Base-by-base conservation (phyloP, 345 rosid genomes). In the Carallia pectinifolia region DNA sequence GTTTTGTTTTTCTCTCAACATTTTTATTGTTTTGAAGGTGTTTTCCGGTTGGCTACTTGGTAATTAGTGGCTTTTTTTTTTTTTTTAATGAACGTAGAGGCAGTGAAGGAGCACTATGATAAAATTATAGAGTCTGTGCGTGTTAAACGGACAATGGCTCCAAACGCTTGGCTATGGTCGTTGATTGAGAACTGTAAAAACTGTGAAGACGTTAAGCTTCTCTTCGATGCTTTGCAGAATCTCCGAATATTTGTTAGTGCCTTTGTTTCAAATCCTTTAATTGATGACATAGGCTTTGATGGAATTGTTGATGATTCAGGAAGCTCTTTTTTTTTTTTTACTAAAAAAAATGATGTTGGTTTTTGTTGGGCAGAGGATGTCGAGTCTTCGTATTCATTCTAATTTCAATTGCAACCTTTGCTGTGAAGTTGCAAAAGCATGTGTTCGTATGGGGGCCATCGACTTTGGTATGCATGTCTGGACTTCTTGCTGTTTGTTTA, bases 141-240 rank as follows among this genome's bases (percentile, higher is more conserved):
- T 72, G 78, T 66, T 9, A 89, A 82, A 79, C 76, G 87, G 59
- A 80, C 97, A 5, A 88, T 87, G 96, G 73, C 96, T 15, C 97
- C 95, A 0, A 93, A 93, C 65, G 85, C 93, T 62, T 93, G 93
- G 93, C 33, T 85, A 65, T 89, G 97, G 94, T 85, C 91, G 4
- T 64, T 93, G 88, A 84, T 93, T 67, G 85, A 65, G 55, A 89
- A 77, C 44, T 93, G 98, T 75, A 79, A 81, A 67, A 89, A 59
- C 67, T 76, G 16, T 0, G 92, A 89, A 54, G 98, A 93, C 79
- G 77, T 91, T 71, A 74, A 79, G 76, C 94, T 88, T 80, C 86
- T 93, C 7, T 91, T 93, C 36, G 79, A 83, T 17, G 72, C 76
- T 69, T 76, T 93, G 80, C 80, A 83, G 72, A 83, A 81, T 64